These are phyloP conservation scores for Achaetomiella virescens DNA, from an alignment of 495 filamentous ascomycete genomes.

Conservation along the genomic window DNA sequence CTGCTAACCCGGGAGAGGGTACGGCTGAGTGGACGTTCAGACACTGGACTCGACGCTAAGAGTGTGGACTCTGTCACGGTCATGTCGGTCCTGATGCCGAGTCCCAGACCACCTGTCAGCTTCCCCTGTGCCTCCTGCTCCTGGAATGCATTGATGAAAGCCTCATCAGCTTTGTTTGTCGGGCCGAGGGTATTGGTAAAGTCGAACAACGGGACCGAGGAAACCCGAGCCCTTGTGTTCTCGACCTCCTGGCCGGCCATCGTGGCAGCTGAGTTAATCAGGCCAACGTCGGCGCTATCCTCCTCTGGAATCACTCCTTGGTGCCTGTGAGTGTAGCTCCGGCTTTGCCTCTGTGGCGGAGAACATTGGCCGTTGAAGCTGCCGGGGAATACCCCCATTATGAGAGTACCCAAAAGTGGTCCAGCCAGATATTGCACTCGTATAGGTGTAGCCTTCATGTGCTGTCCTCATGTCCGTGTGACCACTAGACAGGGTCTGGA, in stretches of 20 bases:
- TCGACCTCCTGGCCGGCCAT: conserved; percentile 15
- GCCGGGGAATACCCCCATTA: conserved; percentile 33
- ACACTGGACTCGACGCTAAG: conserved; percentile 29
- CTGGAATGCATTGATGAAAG: conserved; percentile 34
- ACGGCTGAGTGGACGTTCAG: conserved; percentile 30
- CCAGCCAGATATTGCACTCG: conserved; percentile 10
- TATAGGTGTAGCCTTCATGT: conserved; percentile 13
- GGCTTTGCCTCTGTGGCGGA: conserved; percentile 13
- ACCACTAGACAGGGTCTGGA: conserved; percentile 33
- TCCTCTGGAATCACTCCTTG: conserved; percentile 42
- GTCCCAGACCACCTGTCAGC: conserved; percentile 45
- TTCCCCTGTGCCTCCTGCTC: conserved; percentile 41
- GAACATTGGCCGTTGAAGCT: not conserved
- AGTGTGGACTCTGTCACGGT: conserved; percentile 38
- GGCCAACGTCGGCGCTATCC: conserved; percentile 35
- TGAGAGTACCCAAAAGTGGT: conserved; percentile 13
- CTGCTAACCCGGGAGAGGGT: conserved; percentile 30
- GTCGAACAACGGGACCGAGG: conserved; percentile 28
- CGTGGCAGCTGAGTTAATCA: conserved; percentile 33
- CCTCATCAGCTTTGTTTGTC: conserved; percentile 31
- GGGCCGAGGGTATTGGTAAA: conserved; percentile 35
- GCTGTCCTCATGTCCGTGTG: conserved; percentile 4
- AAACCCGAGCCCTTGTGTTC: conserved; percentile 8
- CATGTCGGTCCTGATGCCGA: conserved; percentile 36
- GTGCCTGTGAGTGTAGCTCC: conserved; percentile 16